These are phyloP conservation scores for Groenewaldozyma salmanticensis DNA, from an alignment of 805 yeast species.

Conservation along the genomic window DNA sequence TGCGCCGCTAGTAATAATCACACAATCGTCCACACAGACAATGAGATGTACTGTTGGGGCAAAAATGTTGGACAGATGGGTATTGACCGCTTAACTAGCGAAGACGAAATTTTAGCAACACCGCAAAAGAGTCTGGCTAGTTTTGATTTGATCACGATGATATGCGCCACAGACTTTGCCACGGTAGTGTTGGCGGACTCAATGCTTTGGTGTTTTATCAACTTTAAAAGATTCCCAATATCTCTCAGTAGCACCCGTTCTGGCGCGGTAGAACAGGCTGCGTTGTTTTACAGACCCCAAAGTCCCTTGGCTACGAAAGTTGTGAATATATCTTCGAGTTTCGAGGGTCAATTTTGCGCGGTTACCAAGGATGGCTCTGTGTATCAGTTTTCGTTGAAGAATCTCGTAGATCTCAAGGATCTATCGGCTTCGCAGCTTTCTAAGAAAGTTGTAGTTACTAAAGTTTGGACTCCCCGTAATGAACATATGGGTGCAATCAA, in stretches of 20 bases:
- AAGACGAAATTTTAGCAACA: conserved; percentile 20
- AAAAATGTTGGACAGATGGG: conserved; percentile 79
- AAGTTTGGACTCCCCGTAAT: conserved; percentile 28
- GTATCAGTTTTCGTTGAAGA: conserved; percentile 17
- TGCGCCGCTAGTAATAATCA: conserved; percentile 60
- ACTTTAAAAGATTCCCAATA: not conserved
- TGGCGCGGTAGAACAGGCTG: not conserved
- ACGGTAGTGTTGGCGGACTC: conserved; percentile 49
- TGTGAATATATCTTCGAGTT: conserved; percentile 16
- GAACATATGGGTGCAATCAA: conserved; percentile 51
- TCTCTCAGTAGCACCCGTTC: conserved; percentile 1
- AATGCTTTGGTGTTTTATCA: not conserved
- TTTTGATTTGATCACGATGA: conserved; percentile 43
- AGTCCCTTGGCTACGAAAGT: conserved; percentile 12
- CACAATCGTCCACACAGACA: conserved; percentile 47
- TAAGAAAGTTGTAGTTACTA: conserved; percentile 8
- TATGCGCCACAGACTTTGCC: conserved; percentile 55
- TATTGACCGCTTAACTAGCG: conserved; percentile 19
- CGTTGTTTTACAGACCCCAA: not conserved
- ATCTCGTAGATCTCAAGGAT: conserved; percentile 9
- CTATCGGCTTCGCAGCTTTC: conserved; percentile 10
- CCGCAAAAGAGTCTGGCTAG: conserved; percentile 36
- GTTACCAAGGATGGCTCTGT: conserved; percentile 17
- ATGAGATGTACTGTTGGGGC: conserved; percentile 61
- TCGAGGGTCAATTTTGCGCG: conserved; percentile 18